A percentile compares a stretch with the other conserved stretches of the same genome.
Evolutionary conservation across 2,329 filamentous ascomycete genomes (phyloP).

Genomic region (Ophiostoma australiae): DNA sequence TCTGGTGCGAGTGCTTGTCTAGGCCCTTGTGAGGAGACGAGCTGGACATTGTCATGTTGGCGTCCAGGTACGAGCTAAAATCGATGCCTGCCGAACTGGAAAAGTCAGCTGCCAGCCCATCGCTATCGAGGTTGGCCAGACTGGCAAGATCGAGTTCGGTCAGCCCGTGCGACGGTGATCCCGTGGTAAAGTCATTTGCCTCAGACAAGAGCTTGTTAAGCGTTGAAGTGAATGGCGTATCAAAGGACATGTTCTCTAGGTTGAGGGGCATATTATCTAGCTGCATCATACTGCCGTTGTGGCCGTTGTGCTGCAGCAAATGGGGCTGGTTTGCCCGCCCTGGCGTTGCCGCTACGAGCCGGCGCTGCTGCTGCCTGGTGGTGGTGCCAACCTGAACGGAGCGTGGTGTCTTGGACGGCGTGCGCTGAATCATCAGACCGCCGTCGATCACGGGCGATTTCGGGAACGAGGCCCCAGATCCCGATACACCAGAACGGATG

Average conservation of each 20-base stretch:
- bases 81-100: constrained; percentile 36
- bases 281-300: constrained; percentile 29
- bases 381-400: constrained; percentile 33
- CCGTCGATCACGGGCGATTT: constrained; percentile 42
- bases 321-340: constrained; percentile 4
- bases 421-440: constrained; percentile 40
- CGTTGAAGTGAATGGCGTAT: constrained; percentile 54
- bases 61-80: constrained; percentile 46
- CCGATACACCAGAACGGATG: constrained; percentile 41
- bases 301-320: not conserved
- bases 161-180: constrained; percentile 37
- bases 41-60: constrained; percentile 45
- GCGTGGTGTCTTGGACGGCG: constrained; percentile 44
- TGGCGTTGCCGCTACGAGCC: constrained; percentile 17
- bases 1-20: constrained; percentile 10
- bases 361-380: constrained; percentile 39
- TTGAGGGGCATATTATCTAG: constrained; percentile 33
- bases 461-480: constrained; percentile 34
- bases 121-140: constrained; percentile 39
- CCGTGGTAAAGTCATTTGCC: constrained; percentile 43
- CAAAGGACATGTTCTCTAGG: constrained; percentile 36
- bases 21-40: constrained; percentile 39
- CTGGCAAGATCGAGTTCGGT: constrained; percentile 43
- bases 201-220: constrained; percentile 61
- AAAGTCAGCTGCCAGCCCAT: constrained; percentile 30